Evolutionary conservation across 2,329 filamentous ascomycete species (phyloP).

Genomic region (Botrytis sinoallii): DNA sequence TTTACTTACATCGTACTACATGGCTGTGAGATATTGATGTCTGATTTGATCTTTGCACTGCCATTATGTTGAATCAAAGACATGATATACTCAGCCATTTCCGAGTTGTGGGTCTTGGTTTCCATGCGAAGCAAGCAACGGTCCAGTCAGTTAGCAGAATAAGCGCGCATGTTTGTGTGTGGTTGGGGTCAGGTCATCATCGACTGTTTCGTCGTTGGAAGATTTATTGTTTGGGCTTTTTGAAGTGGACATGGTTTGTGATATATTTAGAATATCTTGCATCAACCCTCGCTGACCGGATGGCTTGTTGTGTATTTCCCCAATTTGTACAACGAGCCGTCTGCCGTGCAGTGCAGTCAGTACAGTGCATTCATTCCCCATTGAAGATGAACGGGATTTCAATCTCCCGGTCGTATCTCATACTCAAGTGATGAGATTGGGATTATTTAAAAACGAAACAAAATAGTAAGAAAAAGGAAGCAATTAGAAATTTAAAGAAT

Average conservation of each 20-base stretch:
- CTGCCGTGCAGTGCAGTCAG: not conserved
- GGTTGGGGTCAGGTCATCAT: not conserved
- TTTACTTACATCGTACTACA: not conserved
- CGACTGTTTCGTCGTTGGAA: slow-evolving; percentile 6
- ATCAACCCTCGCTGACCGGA: not conserved
- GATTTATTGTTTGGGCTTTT: not conserved
- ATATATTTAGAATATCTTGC: slow-evolving; percentile 15
- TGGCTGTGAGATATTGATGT: not conserved
- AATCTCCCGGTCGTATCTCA: not conserved
- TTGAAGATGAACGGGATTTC: not conserved
- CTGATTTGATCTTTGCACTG: slow-evolving; percentile 14
- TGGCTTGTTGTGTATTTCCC: slow-evolving; percentile 10
- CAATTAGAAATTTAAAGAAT: not conserved
- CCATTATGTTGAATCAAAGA: not conserved
- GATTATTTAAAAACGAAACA: not conserved
- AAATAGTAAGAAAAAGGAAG: not conserved
- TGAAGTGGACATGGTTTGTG: not conserved
- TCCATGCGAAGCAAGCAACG: not conserved
- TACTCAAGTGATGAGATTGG: not conserved
- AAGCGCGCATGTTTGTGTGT: slow-evolving; percentile 5
- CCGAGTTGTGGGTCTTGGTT: not conserved
- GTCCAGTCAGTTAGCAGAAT: not conserved
- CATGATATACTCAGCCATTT: slow-evolving; percentile 10
- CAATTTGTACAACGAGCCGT: slow-evolving; percentile 16
- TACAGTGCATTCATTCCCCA: not conserved